phyloP scores from a whole-genome alignment of 2,329 filamentous ascomycete species.

The Monosporascus sp. region DNA sequence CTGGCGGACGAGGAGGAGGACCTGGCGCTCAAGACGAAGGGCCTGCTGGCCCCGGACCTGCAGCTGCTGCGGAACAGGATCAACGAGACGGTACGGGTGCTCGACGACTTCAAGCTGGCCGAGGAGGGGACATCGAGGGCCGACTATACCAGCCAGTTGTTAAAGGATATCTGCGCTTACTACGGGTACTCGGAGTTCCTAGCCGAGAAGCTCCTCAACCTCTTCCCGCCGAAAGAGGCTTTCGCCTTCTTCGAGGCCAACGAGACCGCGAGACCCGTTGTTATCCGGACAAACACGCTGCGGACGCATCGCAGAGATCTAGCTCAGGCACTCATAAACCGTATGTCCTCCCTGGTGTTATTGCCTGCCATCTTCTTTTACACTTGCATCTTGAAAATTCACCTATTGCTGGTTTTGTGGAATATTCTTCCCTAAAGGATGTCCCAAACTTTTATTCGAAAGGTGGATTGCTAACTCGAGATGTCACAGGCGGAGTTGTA shows the following conservation, averaged over 20 bases:
- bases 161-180: conserved; percentile 92
- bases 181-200: conserved; percentile 94
- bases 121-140: conserved; percentile 76
- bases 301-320: conserved; percentile 72
- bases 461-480: neutral
- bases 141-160: conserved; percentile 80
- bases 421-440: too few relatives aligned
- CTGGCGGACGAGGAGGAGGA: conserved; percentile 58
- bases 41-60: conserved; percentile 77
- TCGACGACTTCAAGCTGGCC: conserved; percentile 82
- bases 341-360: neutral
- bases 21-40: conserved; percentile 51
- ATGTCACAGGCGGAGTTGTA: conserved; percentile 90
- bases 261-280: conserved; percentile 87
- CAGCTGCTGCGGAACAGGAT: conserved; percentile 84
- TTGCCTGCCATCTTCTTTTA: too few relatives aligned
- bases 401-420: too few relatives aligned
- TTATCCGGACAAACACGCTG: conserved; percentile 95
- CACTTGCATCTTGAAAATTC: too few relatives aligned
- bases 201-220: conserved; percentile 90
- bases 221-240: conserved; percentile 89
- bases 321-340: conserved; percentile 61
- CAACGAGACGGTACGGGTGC: conserved; percentile 85
- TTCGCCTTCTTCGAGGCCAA: conserved; percentile 99
- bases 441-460: neutral